Evolutionary conservation across 2,329 filamentous ascomycete species (phyloP).

Genomic region (Albifimbria verrucaria): DNA sequence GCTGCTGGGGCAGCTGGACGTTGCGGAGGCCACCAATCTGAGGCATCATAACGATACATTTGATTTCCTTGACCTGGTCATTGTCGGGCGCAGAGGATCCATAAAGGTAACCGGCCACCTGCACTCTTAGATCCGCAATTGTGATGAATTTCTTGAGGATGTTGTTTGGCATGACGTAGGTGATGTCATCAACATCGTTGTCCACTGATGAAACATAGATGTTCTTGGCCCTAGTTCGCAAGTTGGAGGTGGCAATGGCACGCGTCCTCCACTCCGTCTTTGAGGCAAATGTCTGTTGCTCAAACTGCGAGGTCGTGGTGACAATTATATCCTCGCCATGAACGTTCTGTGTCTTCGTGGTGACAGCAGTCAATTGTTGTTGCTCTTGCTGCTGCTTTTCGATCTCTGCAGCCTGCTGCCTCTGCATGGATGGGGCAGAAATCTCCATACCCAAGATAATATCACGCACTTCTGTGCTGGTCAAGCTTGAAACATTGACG

Average conservation of each 20-base stretch:
- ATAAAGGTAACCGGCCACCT: conserved; percentile 95
- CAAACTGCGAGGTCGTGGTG: conserved; percentile 95
- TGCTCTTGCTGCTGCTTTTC: conserved; percentile 99
- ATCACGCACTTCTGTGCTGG: conserved; percentile 93
- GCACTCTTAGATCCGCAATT: conserved; percentile 91
- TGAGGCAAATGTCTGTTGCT: conserved; percentile 95
- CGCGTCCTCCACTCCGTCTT: conserved; percentile 99
- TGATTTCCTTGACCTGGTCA: conserved; percentile 93
- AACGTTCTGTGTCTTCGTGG: conserved; percentile 96
- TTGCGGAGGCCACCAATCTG: conserved; percentile 93
- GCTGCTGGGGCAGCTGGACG: conserved; percentile 82
- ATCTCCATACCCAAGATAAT: conserved; percentile 99
- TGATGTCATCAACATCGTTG: conserved; percentile 84
- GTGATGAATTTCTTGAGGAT: conserved; percentile 97
- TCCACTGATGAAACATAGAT: conserved; percentile 98
- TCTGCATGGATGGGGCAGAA: conserved; percentile 93
- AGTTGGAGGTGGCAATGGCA: conserved; percentile 92
- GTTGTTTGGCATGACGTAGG: conserved; percentile 99
- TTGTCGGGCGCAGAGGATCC: conserved; percentile 91
- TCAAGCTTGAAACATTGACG: conserved; percentile 95
- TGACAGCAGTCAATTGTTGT: conserved; percentile 92
- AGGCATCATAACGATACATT: conserved; percentile 95
- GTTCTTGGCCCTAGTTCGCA: conserved; percentile 92
- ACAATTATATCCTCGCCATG: conserved; percentile 98
- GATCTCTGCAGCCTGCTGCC: conserved; percentile 96